A percentile compares a stretch with the other conserved stretches of the same genome.
These are phyloP conservation scores for Apiospora aurea DNA, from an alignment of 2,329 filamentous ascomycete species.

Conservation along the genomic window DNA sequence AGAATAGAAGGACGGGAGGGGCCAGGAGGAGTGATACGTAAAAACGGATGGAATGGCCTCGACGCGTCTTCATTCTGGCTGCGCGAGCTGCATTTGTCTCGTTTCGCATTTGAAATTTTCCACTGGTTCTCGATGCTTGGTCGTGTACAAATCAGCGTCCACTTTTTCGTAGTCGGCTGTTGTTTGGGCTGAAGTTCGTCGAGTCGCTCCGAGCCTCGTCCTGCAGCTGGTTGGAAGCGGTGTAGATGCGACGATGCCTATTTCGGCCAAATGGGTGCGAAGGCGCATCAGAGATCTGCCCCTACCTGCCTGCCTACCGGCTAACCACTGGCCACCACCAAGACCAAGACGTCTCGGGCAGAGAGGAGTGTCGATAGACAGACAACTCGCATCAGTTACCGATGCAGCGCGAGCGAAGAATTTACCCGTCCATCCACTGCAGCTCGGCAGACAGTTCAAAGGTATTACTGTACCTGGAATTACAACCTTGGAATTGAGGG, in stretches of 20 bases:
- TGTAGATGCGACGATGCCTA: slow-evolving; percentile 29
- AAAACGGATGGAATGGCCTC: slow-evolving; percentile 23
- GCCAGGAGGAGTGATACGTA: neutral
- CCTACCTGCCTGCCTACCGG: slow-evolving; percentile 4
- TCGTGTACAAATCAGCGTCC: slow-evolving; percentile 15
- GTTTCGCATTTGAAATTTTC: slow-evolving; percentile 25
- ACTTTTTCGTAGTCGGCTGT: slow-evolving; percentile 22
- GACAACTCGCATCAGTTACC: slow-evolving; percentile 23
- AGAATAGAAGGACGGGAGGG: neutral
- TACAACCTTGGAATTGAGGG: neutral
- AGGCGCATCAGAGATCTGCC: slow-evolving; percentile 29
- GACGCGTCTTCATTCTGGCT: slow-evolving; percentile 11
- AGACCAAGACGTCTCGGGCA: neutral
- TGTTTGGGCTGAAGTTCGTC: slow-evolving; percentile 19
- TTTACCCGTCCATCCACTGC: neutral
- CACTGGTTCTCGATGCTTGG: neutral
- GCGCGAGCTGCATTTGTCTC: neutral
- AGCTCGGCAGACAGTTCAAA: too few species aligned
- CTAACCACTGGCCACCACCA: neutral
- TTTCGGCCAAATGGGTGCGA: slow-evolving; percentile 26
- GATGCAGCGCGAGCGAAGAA: slow-evolving; percentile 19
- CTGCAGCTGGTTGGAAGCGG: slow-evolving; percentile 24
- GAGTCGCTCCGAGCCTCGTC: slow-evolving; percentile 13
- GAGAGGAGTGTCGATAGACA: slow-evolving; percentile 25
- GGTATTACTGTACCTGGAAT: too few species aligned